phyloP scores from a whole-genome alignment of 2,329 filamentous ascomycete species.

The Sporothrix brunneoviolacea region DNA sequence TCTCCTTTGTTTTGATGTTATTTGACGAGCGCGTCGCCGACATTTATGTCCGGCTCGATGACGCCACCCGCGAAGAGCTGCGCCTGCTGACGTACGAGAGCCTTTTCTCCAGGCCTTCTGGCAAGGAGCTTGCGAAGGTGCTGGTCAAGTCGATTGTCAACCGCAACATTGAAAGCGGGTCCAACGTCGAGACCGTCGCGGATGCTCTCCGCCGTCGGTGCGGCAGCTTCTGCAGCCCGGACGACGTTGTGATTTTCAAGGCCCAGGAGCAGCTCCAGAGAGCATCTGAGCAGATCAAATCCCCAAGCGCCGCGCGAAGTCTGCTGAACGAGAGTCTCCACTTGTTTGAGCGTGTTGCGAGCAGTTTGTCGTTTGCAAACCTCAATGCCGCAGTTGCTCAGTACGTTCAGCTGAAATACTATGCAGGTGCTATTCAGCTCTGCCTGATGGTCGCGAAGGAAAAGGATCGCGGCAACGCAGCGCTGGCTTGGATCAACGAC shows the following conservation, averaged over 20 bases:
- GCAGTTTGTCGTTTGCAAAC: conserved; percentile 73
- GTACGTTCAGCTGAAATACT: conserved; percentile 79
- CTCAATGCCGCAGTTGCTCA: conserved; percentile 70
- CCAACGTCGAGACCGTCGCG: conserved; percentile 94
- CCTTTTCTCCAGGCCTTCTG: conserved; percentile 71
- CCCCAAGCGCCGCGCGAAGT: conserved; percentile 68
- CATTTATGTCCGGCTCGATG: conserved; percentile 71
- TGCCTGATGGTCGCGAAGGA: conserved; percentile 77
- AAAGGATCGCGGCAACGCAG: conserved; percentile 79
- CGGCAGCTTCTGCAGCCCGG: conserved; percentile 93
- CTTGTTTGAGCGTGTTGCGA: conserved; percentile 83
- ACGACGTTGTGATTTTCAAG: conserved; percentile 97
- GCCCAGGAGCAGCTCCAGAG: conserved; percentile 91
- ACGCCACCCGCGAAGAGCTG: conserved; percentile 61
- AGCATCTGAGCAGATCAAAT: conserved; percentile 69
- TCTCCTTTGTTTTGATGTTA: conserved; percentile 89
- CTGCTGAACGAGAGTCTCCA: conserved; percentile 83
- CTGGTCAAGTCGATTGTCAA: conserved; percentile 98
- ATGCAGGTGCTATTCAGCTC: conserved; percentile 85
- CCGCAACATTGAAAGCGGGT: conserved; percentile 91
- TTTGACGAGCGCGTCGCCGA: conserved; percentile 92
- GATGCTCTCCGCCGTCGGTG: conserved; percentile 88
- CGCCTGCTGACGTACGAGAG: conserved; percentile 77
- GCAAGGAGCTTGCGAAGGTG: conserved; percentile 85
- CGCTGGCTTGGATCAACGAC: conserved; percentile 81